Evolutionary conservation across 805 yeast genomes (phyloP), one percentile per base, ranked within the genome.

Genomic region (Ogataea parapolymorpha): DNA sequence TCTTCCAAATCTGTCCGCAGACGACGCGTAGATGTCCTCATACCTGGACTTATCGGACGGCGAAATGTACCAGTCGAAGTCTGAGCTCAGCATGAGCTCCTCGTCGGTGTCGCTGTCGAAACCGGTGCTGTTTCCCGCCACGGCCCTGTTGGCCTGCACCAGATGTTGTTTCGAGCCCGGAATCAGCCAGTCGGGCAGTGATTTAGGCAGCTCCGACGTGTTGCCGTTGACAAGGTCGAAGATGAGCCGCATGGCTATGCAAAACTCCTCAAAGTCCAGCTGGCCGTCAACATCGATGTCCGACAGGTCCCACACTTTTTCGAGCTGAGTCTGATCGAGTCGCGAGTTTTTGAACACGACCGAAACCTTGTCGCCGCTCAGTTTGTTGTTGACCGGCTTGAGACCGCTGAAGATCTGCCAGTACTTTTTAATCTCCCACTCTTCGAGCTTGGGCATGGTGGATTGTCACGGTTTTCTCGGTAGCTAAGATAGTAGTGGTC

Each of bases 341-440:
- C 86, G 83, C 32, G 96, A 88, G 66, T 93, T 93, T 64, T 86
- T 88, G 55, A 93, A 76, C 36, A 93, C 93, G 2, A 88, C 81
- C 23, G 85, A 75, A 15, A 90, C 95, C 59, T 84, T 82, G 43
- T 85, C 93, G 35, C 96, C 96, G 16, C 83, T 74, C 25, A 93
- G 74, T 58, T 84, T 81, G 58, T 87, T 89, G 40, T 79, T 76
- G 26, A 67, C 79, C 0, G 99, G 99, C 49, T 79, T 77, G 55
- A 93, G 76, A 11, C 96, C 95, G 49, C 83, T 80, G 71, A 93
- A 93, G 34, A 93, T 90, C 65, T 93, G 95, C 99, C 99, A 93
- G 72, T 89, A 93, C 67, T 91, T 91, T 58, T 89, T 85, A 55
- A 90, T 89, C 66, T 93, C 99, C 85, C 95, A 89, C 54, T 89